Evolutionary conservation across 2,329 filamentous ascomycete genomes (phyloP), one percentile per base, ranked within the genome.

Genomic region (Penicillium decumbens): DNA sequence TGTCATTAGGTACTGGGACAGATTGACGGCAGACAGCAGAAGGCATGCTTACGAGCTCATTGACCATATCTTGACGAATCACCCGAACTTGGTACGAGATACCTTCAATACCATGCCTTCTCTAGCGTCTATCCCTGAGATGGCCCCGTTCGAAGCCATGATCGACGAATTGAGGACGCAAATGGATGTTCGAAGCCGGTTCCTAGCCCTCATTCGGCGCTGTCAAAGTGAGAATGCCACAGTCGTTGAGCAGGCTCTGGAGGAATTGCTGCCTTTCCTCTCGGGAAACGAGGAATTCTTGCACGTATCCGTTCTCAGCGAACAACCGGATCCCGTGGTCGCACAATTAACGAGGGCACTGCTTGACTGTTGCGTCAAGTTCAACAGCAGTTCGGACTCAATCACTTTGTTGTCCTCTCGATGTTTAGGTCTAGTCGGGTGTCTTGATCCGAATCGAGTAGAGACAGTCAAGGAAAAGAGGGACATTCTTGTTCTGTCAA

Each of bases 381-480:
- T 93, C 69, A 88, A 85, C 56, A 80, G 82, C 43, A 77, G 79
- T 10, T 80, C 87, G 37, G 68, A 76, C 6, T 81, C 83, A 10
- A 87, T 97, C 47, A 79, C 84, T 43, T 76, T 81, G 15, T 75
- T 95, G 2, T 89, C 88, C 54, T 87, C 89, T 12, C 83, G 87
- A 62, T 93, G 89, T 56, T 77, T 98, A 33, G 95, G 95, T 0
- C 78, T 95, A 18, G 83, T 98, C 45, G 93, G 95, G 6, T 95
- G 91, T 57, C 74, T 98, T 20, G 95, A 98, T 67, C 86, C 92
- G 1, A 95, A 95, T 62, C 83, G 88, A 51, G 82, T 96, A 1
- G 93, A 98, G 62, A 82, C 83, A 0, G 80, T 87, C 9, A 81
- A 88, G 49, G 85, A 88, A 60, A 86, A 89, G 59, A 84, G 81